Percentiles rank a stretch among this genome's conserved stretches.
phyloP scores from a whole-genome alignment of 768 basidiomycete genomes.

The Suillus spraguei region DNA sequence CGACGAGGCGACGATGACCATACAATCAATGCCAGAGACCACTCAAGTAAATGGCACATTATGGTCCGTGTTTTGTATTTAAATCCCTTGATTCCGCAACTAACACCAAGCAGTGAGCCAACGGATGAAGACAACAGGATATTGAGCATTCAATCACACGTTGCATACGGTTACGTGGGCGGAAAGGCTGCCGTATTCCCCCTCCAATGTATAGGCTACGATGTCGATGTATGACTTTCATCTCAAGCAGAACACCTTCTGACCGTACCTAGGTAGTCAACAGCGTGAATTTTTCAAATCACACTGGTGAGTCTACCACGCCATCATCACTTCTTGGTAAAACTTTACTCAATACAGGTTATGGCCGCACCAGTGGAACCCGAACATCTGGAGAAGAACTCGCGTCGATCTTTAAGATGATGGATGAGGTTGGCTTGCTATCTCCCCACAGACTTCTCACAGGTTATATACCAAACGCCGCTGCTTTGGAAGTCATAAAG shows the following conservation, averaged over 20 bases:
- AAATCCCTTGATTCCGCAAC: background rate
- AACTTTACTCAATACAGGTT: conserved; percentile 51
- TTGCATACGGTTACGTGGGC: conserved; percentile 92
- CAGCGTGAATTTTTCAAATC: conserved; percentile 95
- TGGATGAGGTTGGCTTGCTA: conserved; percentile 80
- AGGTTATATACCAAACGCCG: conserved; percentile 89
- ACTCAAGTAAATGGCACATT: background rate
- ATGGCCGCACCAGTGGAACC: conserved; percentile 79
- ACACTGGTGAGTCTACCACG: conserved; percentile 61
- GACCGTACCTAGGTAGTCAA: conserved; percentile 65
- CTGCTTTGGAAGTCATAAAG: conserved; percentile 68
- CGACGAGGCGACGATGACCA: conserved; percentile 2
- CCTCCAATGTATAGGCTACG: conserved; percentile 86
- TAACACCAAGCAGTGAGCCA: background rate
- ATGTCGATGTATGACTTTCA: conserved; percentile 78
- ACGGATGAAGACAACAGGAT: conserved; percentile 50
- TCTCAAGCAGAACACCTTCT: conserved; percentile 8
- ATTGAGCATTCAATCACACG: conserved; percentile 92
- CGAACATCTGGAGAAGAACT: conserved; percentile 80
- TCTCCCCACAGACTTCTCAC: conserved; percentile 76
- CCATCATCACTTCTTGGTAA: background rate
- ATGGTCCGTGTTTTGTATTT: background rate
- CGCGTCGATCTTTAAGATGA: conserved; percentile 65
- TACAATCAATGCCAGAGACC: background rate
- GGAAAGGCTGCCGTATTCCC: conserved; percentile 80